These are phyloP conservation scores for Cryptosporidium bovis DNA, from an alignment of 169 alveolate genomes.

Conservation along the genomic window DNA sequence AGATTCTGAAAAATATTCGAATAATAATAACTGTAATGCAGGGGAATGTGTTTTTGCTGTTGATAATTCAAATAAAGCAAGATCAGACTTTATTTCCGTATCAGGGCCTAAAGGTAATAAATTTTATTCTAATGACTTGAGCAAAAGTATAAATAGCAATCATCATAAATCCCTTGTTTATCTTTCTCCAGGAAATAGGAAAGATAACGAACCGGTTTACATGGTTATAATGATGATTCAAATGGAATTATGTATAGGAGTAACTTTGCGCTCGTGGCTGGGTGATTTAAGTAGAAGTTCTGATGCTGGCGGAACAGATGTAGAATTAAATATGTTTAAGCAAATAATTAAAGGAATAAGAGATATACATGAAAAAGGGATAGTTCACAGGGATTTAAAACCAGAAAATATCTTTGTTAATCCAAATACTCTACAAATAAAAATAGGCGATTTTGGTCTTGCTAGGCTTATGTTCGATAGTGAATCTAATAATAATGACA, in stretches of 20 bases:
- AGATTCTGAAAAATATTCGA: neutral
- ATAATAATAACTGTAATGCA: neutral
- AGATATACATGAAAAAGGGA: slow-evolving; percentile 88
- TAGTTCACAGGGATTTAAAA: slow-evolving; percentile 91
- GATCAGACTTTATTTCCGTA: slow-evolving; percentile 1
- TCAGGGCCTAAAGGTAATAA: slow-evolving; percentile 5
- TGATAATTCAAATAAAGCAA: too few species aligned
- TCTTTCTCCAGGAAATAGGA: slow-evolving; percentile 52
- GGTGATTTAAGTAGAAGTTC: slow-evolving; percentile 69
- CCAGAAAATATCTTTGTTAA: slow-evolving; percentile 91
- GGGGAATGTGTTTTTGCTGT: neutral
- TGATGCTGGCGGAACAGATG: slow-evolving; percentile 64
- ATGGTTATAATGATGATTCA: slow-evolving; percentile 81
- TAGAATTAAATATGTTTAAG: slow-evolving; percentile 85
- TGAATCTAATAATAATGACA: slow-evolving; percentile 59
- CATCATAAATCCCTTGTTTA: slow-evolving; percentile 60
- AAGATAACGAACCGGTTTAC: slow-evolving; percentile 50
- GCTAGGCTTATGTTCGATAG: slow-evolving; percentile 87
- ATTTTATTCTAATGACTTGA: neutral
- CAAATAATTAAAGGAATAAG: slow-evolving; percentile 89
- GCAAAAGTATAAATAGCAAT: neutral
- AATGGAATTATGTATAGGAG: slow-evolving; percentile 89
- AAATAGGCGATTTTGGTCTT: slow-evolving; percentile 92
- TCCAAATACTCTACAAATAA: slow-evolving; percentile 82
- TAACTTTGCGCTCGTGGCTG: slow-evolving; percentile 89